Percentiles rank a stretch among this genome's conserved stretches.
These are phyloP conservation scores for Chlorophyllum brunneum DNA, from an alignment of 768 basidiomycete genomes.

Conservation along the genomic window DNA sequence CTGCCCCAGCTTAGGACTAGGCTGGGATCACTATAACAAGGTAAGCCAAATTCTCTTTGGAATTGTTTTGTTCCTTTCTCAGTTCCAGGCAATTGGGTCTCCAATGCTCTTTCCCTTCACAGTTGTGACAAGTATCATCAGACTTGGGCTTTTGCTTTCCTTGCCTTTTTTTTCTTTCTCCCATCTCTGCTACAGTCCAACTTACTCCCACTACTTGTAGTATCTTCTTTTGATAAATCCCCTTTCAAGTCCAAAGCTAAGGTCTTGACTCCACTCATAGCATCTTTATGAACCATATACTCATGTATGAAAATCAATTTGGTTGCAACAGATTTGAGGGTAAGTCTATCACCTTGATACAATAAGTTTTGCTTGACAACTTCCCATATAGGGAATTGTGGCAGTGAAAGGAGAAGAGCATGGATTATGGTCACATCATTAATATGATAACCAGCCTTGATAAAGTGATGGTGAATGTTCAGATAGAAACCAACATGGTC, in stretches of 20 bases:
- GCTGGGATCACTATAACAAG: no score
- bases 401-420: not conserved
- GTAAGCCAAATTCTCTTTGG: no score
- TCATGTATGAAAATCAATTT: slow-evolving; percentile 23
- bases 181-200: no score
- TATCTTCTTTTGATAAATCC: no score
- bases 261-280: no score
- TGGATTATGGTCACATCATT: not conserved
- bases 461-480: slow-evolving; percentile 12
- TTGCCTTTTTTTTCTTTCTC: not conserved
- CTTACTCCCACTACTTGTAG: no score
- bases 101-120: slow-evolving; percentile 10
- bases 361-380: not conserved
- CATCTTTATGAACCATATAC: slow-evolving; percentile 4
- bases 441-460: slow-evolving; percentile 1
- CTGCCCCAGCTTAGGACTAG: no score
- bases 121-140: slow-evolving; percentile 15
- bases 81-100: not conserved
- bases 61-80: no score
- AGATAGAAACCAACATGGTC: slow-evolving; percentile 16
- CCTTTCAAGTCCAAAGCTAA: no score
- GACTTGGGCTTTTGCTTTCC: slow-evolving; percentile 7
- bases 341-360: not conserved
- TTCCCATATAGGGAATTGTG: not conserved
- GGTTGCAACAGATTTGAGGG: not conserved